A percentile compares a stretch with the other conserved stretches of the same genome.
Evolutionary conservation across 1,139 yeast genomes (phyloP).

Genomic region (Diutina sp.): DNA sequence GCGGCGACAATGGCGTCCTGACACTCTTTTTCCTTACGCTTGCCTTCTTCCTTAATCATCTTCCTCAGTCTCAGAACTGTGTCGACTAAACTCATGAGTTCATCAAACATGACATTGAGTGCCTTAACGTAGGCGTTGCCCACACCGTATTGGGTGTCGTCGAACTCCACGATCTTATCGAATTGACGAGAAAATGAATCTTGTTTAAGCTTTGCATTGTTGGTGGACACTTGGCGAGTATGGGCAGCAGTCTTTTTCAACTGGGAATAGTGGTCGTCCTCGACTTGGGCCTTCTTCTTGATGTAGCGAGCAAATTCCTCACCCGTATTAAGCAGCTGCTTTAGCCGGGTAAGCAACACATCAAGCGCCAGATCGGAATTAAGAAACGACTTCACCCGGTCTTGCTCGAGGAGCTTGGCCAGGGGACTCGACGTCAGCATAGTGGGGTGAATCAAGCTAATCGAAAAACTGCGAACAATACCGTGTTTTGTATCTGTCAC

Average conservation of each 20-base stretch:
- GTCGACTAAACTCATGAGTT: slow-evolving; percentile 57
- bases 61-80: slow-evolving; percentile 66
- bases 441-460: neutral
- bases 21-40: slow-evolving; percentile 73
- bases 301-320: slow-evolving; percentile 76
- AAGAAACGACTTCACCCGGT: slow-evolving; percentile 7
- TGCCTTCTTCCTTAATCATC: slow-evolving; percentile 66
- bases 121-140: slow-evolving; percentile 71
- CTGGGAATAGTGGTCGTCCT: slow-evolving; percentile 68
- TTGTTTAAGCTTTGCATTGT: slow-evolving; percentile 32
- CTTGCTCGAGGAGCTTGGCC: slow-evolving; percentile 1
- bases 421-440: slow-evolving; percentile 1
- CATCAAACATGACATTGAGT: slow-evolving; percentile 76
- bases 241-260: slow-evolving; percentile 52
- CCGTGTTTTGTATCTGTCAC: neutral
- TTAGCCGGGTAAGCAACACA: slow-evolving; percentile 56
- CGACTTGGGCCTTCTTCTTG: slow-evolving; percentile 66
- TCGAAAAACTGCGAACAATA: neutral
- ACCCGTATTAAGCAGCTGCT: slow-evolving; percentile 68
- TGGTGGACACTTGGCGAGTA: slow-evolving; percentile 39
- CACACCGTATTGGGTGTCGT: slow-evolving; percentile 63
- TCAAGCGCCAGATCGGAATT: slow-evolving; percentile 37
- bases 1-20: slow-evolving; percentile 70
- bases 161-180: slow-evolving; percentile 60
- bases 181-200: slow-evolving; percentile 63